A percentile compares a stretch with the other conserved stretches of the same genome.
These are phyloP conservation scores for Leishmania mexicana DNA, from an alignment of 208 protist species.

Conservation along the genomic window DNA sequence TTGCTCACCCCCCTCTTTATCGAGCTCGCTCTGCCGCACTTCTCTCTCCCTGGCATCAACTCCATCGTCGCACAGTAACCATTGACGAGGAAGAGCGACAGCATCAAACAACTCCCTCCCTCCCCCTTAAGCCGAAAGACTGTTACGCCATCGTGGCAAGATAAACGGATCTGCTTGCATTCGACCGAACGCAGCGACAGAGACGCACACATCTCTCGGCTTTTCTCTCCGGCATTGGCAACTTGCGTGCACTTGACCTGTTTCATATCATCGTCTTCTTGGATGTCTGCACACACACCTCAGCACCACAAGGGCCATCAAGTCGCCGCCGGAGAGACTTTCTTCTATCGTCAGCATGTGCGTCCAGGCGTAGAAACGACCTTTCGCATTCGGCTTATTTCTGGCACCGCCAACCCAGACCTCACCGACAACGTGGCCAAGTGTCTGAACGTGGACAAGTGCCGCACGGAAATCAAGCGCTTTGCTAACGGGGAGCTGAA, in stretches of 20 bases:
- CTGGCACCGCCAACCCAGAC: slow-evolving; percentile 81
- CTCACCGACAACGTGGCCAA: slow-evolving; percentile 84
- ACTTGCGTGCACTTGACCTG: not conserved
- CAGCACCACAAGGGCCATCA: slow-evolving; percentile 52
- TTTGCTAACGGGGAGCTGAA: slow-evolving; percentile 94
- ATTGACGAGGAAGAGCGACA: not conserved
- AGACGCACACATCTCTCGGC: not conserved
- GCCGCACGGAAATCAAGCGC: slow-evolving; percentile 78
- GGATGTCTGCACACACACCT: slow-evolving; percentile 21
- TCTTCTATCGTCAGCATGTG: slow-evolving; percentile 82
- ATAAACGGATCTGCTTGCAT: not conserved
- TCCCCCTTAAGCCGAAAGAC: not conserved
- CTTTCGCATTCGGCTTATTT: slow-evolving; percentile 88
- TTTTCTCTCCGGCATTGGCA: not conserved
- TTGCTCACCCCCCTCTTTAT: not conserved
- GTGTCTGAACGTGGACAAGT: slow-evolving; percentile 79
- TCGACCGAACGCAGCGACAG: not conserved
- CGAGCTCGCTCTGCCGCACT: not conserved
- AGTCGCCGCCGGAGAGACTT: slow-evolving; percentile 77
- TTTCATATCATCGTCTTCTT: not conserved
- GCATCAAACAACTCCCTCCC: not conserved
- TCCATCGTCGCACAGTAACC: not conserved
- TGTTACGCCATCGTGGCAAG: not conserved
- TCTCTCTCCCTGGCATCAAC: not conserved
- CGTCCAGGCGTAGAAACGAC: slow-evolving; percentile 81